These are phyloP conservation scores for Jaenimonas drosophilae DNA, from an alignment of 208 protist species.

Conservation along the genomic window DNA sequence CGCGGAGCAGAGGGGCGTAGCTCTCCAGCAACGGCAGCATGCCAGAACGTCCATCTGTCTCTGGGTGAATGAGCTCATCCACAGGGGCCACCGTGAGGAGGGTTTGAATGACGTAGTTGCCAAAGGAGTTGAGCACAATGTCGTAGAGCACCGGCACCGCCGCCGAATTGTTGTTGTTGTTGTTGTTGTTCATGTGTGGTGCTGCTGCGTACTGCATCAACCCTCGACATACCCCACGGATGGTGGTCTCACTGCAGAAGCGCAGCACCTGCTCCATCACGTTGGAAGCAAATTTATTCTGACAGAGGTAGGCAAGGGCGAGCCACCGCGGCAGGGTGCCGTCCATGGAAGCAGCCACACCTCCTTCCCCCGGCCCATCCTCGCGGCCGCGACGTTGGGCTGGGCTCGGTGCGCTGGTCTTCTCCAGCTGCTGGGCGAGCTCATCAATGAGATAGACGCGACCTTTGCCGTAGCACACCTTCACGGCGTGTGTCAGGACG, in stretches of 20 bases:
- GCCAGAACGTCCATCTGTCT: conserved; percentile 4
- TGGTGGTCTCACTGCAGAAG: conserved; percentile 26
- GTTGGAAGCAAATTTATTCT: conserved; percentile 95
- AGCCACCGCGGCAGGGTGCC: too few species aligned
- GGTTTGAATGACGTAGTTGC: conserved; percentile 97
- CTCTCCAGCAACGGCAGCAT: conserved; percentile 30
- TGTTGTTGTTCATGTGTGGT: too few species aligned
- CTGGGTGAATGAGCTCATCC: conserved; percentile 21
- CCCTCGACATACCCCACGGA: conserved; percentile 28
- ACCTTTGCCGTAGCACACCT: conserved; percentile 37
- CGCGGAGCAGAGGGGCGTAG: conserved; percentile 23
- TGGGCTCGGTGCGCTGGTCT: conserved; percentile 11
- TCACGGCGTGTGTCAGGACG: conserved; percentile 93
- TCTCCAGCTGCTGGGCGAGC: conserved; percentile 18
- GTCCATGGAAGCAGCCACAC: too few species aligned
- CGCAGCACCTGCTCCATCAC: conserved; percentile 94
- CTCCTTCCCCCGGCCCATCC: too few species aligned
- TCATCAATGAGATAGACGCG: conserved; percentile 28
- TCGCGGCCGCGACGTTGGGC: conserved; percentile 14
- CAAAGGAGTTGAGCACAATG: conserved; percentile 90
- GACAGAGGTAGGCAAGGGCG: too few species aligned
- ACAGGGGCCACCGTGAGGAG: conserved; percentile 76
- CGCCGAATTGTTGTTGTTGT: conserved; percentile 33
- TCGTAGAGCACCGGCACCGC: conserved; percentile 48
- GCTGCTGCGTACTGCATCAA: too few species aligned